Base-by-base conservation (phyloP, 1,139 yeast species). In the Nakaseomyces sp. region DNA sequence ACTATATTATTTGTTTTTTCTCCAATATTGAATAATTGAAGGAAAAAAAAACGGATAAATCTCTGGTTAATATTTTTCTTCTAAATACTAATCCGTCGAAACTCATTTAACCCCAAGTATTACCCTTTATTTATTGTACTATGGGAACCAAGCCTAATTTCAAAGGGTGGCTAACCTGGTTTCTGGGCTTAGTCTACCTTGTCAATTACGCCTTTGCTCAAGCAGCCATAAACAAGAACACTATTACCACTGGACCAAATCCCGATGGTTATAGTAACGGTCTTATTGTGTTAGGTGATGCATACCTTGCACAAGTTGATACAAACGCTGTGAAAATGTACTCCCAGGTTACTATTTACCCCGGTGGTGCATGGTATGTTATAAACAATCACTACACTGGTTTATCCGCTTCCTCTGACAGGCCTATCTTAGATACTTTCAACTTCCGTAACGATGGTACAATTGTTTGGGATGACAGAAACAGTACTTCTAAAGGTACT, bases 151-250 rank as follows among this genome's bases (percentile, higher is more conserved):
- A 32, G 7, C n/a, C 26, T 20, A n/a, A n/a, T 35, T 35, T 28
- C 26, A 35, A n/a, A 13, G n/a, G 8, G 24, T 32, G 28, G 38
- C 20, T n/a, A n/a, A 20, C 38, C 28, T 35, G 38, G 38, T n/a
- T 35, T n/a, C n/a, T 22, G 4, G 28, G 18, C 5, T 13, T 35
- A 22, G 13, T 35, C 13, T 35, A 13, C 26, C 28, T 35, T 9
- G 7, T 35, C 12, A 22, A 8, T 15, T 20, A 22, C 13, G 38
- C 7, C 22, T 5, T 7, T 20, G 26, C 38, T 13, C 38, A 35
- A 22, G 28, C 38, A 7, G 38, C 22, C n/a, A 35, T 35, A n/a
- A n/a, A 20, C 26, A 35, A 16, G 18, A 35, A 35, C 28, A 35
- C 38, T n/a, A 35, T 35, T n/a, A 35, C 38, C 17, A n/a, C 17